These are phyloP conservation scores for Stemphylium beticola DNA, from an alignment of 2,329 filamentous ascomycete genomes.

Conservation along the genomic window DNA sequence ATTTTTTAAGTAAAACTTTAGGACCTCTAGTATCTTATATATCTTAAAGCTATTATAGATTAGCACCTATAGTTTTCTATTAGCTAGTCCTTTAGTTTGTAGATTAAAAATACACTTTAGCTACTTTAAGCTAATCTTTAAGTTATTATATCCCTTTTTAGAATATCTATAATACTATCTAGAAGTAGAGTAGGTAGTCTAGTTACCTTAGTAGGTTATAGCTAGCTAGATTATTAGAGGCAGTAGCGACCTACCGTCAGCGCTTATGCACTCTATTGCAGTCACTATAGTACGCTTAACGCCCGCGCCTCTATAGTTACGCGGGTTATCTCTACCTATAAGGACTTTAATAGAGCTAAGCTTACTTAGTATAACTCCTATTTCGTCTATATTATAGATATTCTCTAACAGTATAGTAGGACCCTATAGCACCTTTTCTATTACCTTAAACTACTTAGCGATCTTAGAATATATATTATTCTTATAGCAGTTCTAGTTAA, in stretches of 20 bases:
- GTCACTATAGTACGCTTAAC: constrained; percentile 30
- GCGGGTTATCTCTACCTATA: constrained; percentile 25
- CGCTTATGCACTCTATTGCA: constrained; percentile 26
- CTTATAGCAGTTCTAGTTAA: too few relatives aligned
- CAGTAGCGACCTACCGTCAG: constrained; percentile 24
- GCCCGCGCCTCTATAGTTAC: constrained; percentile 23
- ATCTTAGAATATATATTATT: too few relatives aligned
- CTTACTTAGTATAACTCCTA: neutral
- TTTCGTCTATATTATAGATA: neutral
- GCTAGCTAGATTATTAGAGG: constrained; percentile 31
- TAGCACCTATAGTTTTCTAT: neutral
- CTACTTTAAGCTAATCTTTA: neutral
- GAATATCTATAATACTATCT: neutral
- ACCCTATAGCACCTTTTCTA: too few relatives aligned
- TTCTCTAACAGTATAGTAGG: too few relatives aligned
- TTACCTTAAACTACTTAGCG: too few relatives aligned
- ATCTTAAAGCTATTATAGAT: constrained; percentile 32
- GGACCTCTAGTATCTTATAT: constrained; percentile 44
- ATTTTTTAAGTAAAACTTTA: constrained; percentile 42
- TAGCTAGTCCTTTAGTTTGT: neutral
- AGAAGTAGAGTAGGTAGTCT: neutral
- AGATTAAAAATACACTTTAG: neutral
- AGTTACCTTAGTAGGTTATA: constrained; percentile 1
- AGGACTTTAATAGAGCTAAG: constrained; percentile 23
- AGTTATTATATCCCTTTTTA: neutral